Percentiles rank a stretch among this genome's conserved stretches.
These are phyloP conservation scores for Coemansia linderi DNA, from an alignment of 371 early-diverging fungal genomes.

Conservation along the genomic window DNA sequence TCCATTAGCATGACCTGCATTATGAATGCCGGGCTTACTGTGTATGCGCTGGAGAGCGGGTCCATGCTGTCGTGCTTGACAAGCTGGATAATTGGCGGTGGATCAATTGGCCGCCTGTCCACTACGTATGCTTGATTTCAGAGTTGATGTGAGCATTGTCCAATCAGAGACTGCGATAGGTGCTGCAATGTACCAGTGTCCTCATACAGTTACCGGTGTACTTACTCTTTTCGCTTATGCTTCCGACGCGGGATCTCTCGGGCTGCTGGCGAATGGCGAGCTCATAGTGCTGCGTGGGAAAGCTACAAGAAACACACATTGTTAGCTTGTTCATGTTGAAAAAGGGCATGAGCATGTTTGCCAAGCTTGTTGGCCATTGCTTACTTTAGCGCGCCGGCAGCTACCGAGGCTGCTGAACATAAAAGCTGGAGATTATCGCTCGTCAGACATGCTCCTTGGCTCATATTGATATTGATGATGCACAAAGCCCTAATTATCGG, in stretches of 20 bases:
- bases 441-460: background rate
- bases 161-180: background rate
- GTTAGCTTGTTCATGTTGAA: background rate
- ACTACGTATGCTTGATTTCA: constrained; percentile 55
- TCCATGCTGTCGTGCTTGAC: constrained; percentile 62
- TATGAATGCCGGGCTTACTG: constrained; percentile 39
- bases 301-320: background rate
- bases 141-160: background rate
- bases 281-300: constrained; percentile 37
- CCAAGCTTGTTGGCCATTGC: background rate
- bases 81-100: constrained; percentile 89
- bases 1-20: constrained; percentile 50
- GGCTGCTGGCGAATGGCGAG: constrained; percentile 87
- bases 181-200: background rate
- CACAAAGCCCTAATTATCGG: background rate
- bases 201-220: background rate
- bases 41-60: constrained; percentile 24
- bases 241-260: constrained; percentile 91
- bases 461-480: constrained; percentile 3
- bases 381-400: constrained; percentile 19
- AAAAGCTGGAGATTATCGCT: constrained; percentile 46
- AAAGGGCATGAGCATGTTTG: background rate
- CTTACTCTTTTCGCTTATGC: constrained; percentile 87
- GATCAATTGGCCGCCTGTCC: constrained; percentile 92
- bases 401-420: constrained; percentile 45